A percentile compares a stretch with the other conserved stretches of the same genome.
These are phyloP conservation scores for Trebouxiophyceae sp. DNA, from an alignment of 163 green algal species.

Conservation along the genomic window DNA sequence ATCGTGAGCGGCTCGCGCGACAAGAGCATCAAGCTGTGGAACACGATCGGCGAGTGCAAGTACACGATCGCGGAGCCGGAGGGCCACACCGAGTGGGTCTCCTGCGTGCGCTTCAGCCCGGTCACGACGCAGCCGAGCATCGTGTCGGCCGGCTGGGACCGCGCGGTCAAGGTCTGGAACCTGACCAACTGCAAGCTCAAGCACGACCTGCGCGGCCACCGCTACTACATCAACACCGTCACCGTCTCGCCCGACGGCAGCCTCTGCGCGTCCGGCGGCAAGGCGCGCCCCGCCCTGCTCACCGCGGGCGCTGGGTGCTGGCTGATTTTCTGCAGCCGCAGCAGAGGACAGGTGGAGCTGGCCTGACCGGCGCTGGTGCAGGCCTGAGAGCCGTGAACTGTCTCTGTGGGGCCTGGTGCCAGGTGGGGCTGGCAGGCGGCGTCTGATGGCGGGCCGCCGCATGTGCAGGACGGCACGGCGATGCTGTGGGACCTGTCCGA, in stretches of 20 bases:
- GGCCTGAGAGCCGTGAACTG: too few relatives aligned
- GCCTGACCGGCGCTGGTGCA: too few relatives aligned
- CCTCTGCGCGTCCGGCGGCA: slow-evolving; percentile 95
- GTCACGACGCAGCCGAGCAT: slow-evolving; percentile 94
- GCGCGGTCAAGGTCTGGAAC: slow-evolving; percentile 93
- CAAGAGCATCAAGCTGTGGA: slow-evolving; percentile 99
- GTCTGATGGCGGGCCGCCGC: too few relatives aligned
- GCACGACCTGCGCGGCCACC: slow-evolving; percentile 92
- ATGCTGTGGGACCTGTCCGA: slow-evolving; percentile 99
- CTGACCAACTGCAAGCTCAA: slow-evolving; percentile 98
- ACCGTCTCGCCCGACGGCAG: slow-evolving; percentile 98
- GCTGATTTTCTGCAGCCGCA: too few relatives aligned
- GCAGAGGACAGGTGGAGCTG: too few relatives aligned
- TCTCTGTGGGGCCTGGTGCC: too few relatives aligned
- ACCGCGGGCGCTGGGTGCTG: too few relatives aligned
- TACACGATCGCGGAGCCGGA: slow-evolving; percentile 94
- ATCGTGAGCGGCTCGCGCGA: slow-evolving; percentile 97
- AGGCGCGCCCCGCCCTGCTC: slow-evolving; percentile 33
- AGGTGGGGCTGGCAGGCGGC: too few relatives aligned
- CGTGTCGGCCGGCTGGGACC: slow-evolving; percentile 89
- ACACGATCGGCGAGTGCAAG: slow-evolving; percentile 99
- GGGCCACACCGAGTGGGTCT: slow-evolving; percentile 97
- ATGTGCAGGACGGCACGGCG: slow-evolving; percentile 82
- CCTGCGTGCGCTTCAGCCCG: slow-evolving; percentile 97
- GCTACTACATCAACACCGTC: slow-evolving; percentile 93